Base-by-base conservation (phyloP, 495 filamentous ascomycete genomes). In the Acidomyces sp. region DNA sequence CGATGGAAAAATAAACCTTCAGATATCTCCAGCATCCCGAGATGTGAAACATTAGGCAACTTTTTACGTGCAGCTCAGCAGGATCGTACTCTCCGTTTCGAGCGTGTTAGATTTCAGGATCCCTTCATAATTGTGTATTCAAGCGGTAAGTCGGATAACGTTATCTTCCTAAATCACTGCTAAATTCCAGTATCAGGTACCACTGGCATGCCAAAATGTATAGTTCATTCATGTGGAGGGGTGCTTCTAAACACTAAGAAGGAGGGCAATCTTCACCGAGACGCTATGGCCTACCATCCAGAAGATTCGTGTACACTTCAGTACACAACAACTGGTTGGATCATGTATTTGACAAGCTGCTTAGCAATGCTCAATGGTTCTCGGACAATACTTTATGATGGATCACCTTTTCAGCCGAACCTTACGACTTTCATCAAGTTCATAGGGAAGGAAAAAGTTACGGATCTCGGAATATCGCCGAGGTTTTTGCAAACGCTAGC, bases 131-230 rank as follows among this genome's bases (percentile, higher is more conserved):
- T 85, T 34, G 79, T 77, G 31, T 84, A 82, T 58, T 78, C 73
- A 1, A 75, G 69, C 4, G 80, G 80, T 6, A 84, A 79, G 6
- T 84, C 80, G 6, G 31, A 18, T 29, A 0, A n/a, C n/a, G n/a
- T n/a, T n/a, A n/a, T n/a, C n/a, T n/a, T n/a, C n/a, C n/a, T n/a
- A n/a, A n/a, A n/a, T n/a, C n/a, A n/a, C n/a, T n/a, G n/a, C n/a
- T n/a, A n/a, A n/a, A n/a, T n/a, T n/a, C n/a, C n/a, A n/a, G n/a
- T n/a, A n/a, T n/a, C n/a, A n/a, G n/a, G n/a, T n/a, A n/a, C n/a
- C n/a, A n/a, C n/a, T n/a, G 80, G 80, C 20, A 71, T 64, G 35
- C 80, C 80, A 19, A 85, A 85, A 57, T 80, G 77, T 37, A 82
- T 85, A 46, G 76, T 82, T 5, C 80, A 85, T 56, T 74, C 70